phyloP scores from a whole-genome alignment of 2,329 filamentous ascomycete genomes.

The Trichoderma citrinoviride region DNA sequence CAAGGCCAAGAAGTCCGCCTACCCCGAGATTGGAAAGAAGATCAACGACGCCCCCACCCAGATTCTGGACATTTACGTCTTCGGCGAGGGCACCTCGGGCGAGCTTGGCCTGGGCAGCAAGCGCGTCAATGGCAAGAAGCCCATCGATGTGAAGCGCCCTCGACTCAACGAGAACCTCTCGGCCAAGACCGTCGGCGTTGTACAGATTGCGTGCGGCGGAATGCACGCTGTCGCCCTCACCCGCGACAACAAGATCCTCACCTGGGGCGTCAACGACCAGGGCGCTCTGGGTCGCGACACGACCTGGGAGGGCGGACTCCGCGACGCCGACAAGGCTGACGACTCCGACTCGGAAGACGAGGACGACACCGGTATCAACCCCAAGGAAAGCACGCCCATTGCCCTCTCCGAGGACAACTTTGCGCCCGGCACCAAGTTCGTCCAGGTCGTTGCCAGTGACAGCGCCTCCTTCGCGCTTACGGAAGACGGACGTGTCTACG shows the following conservation, averaged over 20 bases:
- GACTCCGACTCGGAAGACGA: conserved; percentile 60
- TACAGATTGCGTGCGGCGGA: conserved; percentile 73
- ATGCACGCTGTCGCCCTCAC: conserved; percentile 80
- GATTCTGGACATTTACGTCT: conserved; percentile 22
- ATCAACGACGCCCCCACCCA: conserved; percentile 54
- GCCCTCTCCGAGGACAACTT: conserved; percentile 59
- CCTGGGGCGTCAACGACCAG: conserved; percentile 87
- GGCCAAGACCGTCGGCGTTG: conserved; percentile 65
- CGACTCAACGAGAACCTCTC: conserved; percentile 69
- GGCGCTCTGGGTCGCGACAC: conserved; percentile 76
- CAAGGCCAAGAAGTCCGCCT: conserved; percentile 58
- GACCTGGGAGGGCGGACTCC: conserved; percentile 61
- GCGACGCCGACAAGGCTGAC: conserved; percentile 52
- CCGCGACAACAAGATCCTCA: conserved; percentile 75
- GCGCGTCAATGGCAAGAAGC: conserved; percentile 55
- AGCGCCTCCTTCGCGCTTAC: conserved; percentile 75
- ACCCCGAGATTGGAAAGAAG: conserved; percentile 56
- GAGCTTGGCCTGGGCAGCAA: conserved; percentile 36
- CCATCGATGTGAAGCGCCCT: conserved; percentile 76
- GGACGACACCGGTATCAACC: conserved; percentile 65
- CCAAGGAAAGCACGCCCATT: conserved; percentile 66
- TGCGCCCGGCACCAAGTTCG: conserved; percentile 57
- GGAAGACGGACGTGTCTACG: conserved; percentile 71
- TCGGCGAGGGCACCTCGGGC: conserved; percentile 23
- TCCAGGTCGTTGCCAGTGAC: conserved; percentile 68